Conservation (phyloP, 441 rosid genomes). For the Melastoma candidum region DNA sequence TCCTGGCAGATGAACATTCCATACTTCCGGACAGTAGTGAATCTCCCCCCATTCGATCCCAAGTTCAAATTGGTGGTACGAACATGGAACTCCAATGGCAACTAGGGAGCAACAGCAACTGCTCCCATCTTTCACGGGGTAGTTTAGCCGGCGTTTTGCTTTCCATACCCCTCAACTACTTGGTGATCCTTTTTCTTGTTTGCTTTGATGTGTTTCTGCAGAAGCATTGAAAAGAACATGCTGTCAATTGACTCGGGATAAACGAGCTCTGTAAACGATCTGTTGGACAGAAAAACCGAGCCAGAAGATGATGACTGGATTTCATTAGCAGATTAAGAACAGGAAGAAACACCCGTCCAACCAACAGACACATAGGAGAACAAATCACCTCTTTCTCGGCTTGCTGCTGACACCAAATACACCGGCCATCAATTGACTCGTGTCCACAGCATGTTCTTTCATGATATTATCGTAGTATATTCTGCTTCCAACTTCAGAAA, state of each 20-base stretch:
- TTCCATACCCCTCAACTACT: too few relatives aligned
- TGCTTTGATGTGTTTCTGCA: too few relatives aligned
- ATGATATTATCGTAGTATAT: constrained; percentile 74
- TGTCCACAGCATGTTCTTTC: constrained; percentile 64
- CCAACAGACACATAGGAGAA: constrained; percentile 1
- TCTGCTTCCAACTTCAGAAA: constrained; percentile 77
- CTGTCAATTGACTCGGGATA: too few relatives aligned
- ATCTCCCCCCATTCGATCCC: constrained; percentile 19
- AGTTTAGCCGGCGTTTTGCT: too few relatives aligned
- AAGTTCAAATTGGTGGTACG: constrained; percentile 3
- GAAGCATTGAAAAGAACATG: too few relatives aligned
- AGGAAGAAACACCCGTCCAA: background rate
- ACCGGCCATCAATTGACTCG: constrained; percentile 72
- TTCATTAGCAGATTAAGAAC: too few relatives aligned
- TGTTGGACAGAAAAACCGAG: too few relatives aligned
- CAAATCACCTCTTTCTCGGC: constrained; percentile 31
- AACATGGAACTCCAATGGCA: too few relatives aligned
- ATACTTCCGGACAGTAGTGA: constrained; percentile 43
- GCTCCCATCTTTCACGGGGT: too few relatives aligned
- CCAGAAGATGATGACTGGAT: too few relatives aligned
- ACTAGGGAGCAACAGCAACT: background rate
- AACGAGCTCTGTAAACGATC: too few relatives aligned
- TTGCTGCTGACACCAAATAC: constrained; percentile 35
- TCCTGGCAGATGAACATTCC: constrained; percentile 36
- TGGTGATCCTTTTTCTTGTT: too few relatives aligned